Base-by-base conservation (phyloP, 495 filamentous ascomycete genomes). In the Corynascus novoguineensis region DNA sequence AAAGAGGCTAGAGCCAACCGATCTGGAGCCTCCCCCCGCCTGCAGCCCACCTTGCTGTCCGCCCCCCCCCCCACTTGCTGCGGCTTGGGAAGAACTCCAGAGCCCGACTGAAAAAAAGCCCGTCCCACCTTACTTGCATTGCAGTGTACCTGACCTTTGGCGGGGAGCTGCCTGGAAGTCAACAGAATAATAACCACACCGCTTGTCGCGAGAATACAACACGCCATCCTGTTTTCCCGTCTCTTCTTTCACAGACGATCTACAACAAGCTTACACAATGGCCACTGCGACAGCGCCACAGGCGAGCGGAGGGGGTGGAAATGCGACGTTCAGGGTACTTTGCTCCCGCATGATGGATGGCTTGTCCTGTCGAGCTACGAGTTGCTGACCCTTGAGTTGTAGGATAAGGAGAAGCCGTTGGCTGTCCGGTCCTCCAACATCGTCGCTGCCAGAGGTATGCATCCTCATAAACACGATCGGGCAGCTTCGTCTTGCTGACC, bases 331-430 rank as follows among this genome's bases (percentile, higher is more conserved):
- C 79, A 88, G 86, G 75, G 90, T 92, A 79, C 60, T 50, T n/a
- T 45, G 38, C 41, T 42, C 41, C 59, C 11, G 32, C 35, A 44
- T n/a, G n/a, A n/a, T n/a, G 46, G 31, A 60, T 44, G 58, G 42
- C 17, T 37, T 12, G 19, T 19, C 50, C 40, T 49, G 42, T 27
- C 40, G 14, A 46, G 28, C 55, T 59, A n/a, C n/a, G n/a, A n/a
- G 17, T 44, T 57, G 55, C 80, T 86, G 69, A 87, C 68, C 44
- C 50, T 56, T 44, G 57, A n/a, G 27, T 22, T 42, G 67, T 68
- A 95, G 89, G 89, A 95, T 75, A 97, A 96, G 82, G 92, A 96
- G 79, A 98, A 98, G 88, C 93, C 93, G 58, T 83, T 89, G 79
- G 95, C 93, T 51, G 93, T 98, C 61, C 88, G 93, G 57, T 87